These are phyloP conservation scores for Theobroma cacao DNA, from an alignment of 345 rosid species.

Conservation along the genomic window DNA sequence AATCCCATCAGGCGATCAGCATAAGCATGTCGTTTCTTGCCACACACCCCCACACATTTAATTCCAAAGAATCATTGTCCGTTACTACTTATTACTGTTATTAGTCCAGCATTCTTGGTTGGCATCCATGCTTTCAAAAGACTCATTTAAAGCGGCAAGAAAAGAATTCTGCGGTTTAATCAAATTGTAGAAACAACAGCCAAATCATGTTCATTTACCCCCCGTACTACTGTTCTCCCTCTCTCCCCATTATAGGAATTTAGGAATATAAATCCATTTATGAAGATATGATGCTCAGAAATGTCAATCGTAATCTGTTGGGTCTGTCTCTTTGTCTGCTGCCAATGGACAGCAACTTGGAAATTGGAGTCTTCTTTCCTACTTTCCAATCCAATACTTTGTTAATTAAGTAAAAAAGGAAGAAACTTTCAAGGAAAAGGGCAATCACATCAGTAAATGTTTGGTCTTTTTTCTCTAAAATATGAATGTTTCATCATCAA, in stretches of 20 bases:
- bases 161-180: not conserved
- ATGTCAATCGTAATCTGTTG: conserved; percentile 22
- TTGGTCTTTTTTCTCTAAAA: not conserved
- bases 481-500: not conserved
- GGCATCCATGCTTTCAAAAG: conserved; percentile 8
- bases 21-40: not conserved
- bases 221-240: not conserved
- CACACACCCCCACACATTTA: no score
- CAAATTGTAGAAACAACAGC: not conserved
- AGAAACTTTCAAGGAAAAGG: not conserved
- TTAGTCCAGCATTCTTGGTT: not conserved
- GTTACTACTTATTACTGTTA: not conserved
- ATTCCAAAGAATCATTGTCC: not conserved
- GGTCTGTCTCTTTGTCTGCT: conserved; percentile 20
- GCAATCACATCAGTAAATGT: not conserved
- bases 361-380: not conserved
- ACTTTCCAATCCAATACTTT: not conserved
- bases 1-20: conserved; percentile 1
- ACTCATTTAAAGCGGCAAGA: not conserved
- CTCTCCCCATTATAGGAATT: not conserved
- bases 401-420: not conserved
- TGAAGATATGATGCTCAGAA: conserved; percentile 15
- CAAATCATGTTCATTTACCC: not conserved
- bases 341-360: not conserved
- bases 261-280: conserved; percentile 11